phyloP scores from a whole-genome alignment of 2,329 filamentous ascomycete genomes.

The Epicoccum nigrum region DNA sequence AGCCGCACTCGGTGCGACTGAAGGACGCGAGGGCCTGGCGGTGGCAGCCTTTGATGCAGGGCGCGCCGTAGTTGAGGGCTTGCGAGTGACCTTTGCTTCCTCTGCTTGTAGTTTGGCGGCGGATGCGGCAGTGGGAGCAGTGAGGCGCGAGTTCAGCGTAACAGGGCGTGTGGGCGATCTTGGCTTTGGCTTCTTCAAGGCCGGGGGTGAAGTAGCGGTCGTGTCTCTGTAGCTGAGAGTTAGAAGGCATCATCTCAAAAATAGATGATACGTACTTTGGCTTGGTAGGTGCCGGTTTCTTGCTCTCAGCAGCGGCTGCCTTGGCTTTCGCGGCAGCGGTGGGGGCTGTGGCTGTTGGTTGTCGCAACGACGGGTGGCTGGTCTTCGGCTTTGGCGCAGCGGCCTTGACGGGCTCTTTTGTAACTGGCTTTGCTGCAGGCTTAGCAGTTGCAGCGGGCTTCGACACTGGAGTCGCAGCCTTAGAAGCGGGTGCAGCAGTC shows the following conservation, averaged over 20 bases:
- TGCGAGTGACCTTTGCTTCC: slow-evolving; percentile 29
- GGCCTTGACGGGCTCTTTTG: slow-evolving; percentile 32
- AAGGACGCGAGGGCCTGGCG: slow-evolving; percentile 43
- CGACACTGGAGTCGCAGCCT: slow-evolving; percentile 21
- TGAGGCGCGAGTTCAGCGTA: slow-evolving; percentile 70
- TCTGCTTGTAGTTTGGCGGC: slow-evolving; percentile 64
- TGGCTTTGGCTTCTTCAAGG: slow-evolving; percentile 48
- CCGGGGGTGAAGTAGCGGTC: slow-evolving; percentile 30
- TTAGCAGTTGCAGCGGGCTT: slow-evolving; percentile 22
- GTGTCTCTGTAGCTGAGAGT: slow-evolving; percentile 15
- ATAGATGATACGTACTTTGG: slow-evolving; percentile 12
- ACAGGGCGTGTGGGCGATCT: slow-evolving; percentile 73
- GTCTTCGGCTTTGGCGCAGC: slow-evolving; percentile 33
- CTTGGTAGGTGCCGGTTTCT: slow-evolving; percentile 32
- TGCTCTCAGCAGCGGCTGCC: slow-evolving; percentile 24
- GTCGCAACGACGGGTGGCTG: slow-evolving; percentile 35
- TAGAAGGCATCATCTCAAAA: background rate
- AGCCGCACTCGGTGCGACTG: slow-evolving; percentile 39
- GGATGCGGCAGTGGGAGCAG: slow-evolving; percentile 72
- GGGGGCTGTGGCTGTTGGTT: slow-evolving; percentile 30
- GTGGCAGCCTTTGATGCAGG: slow-evolving; percentile 37
- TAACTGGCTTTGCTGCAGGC: slow-evolving; percentile 23
- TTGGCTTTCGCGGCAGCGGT: slow-evolving; percentile 34
- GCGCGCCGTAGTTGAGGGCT: slow-evolving; percentile 47
- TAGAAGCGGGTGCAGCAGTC: slow-evolving; percentile 13